Base-by-base conservation (phyloP, 2,329 filamentous ascomycete species). In the Colletotrichum coccodes region DNA sequence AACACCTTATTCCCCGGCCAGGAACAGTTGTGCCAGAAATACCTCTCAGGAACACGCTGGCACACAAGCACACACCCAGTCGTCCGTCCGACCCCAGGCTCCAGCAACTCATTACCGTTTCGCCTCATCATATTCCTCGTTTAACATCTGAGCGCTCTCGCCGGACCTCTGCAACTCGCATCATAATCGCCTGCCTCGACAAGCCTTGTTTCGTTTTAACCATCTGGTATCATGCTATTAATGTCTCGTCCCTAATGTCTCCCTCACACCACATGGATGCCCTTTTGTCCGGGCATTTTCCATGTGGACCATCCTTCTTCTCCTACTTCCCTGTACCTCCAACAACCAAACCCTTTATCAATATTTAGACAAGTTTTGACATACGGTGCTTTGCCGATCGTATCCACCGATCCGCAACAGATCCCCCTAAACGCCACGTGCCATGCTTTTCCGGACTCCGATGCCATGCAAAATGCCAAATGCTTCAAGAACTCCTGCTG, bases 351-450 rank as follows among this genome's bases (percentile, higher is more conserved):
- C 40, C 30, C 12, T 42, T n/a, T 21, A 23, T 50, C 34, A 50
- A 60, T 52, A 60, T 60, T 21, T 34, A 49, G 53, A 59, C 47
- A 64, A 49, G 12, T 65, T 18, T 42, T 34, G 47, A 34, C 26
- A 40, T 65, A 40, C 49, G 38, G 26, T 65, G 54, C 26, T 26
- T n/a, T 18, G 40, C 30, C 23, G 53, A 53, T 30, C 62, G 11
- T 49, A 61, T 44, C 23, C 8, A 32, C 18, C 34, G 34, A 44
- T 30, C 61, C 49, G 54, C 49, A 49, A 49, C 56, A 60, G 30
- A 56, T 38, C 28, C 26, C 38, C 40, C 23, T 9, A 49, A 75
- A 75, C 72, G 62, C 73, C 71, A 71, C 70, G 47, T 57, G 56
- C 56, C 12, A 69, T 69, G 56, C 62, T 42, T 56, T 65, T 68